Evolutionary conservation across 208 protist genomes (phyloP), one percentile per base, ranked within the genome.

Genomic region (Sergeia podlipaevii): DNA sequence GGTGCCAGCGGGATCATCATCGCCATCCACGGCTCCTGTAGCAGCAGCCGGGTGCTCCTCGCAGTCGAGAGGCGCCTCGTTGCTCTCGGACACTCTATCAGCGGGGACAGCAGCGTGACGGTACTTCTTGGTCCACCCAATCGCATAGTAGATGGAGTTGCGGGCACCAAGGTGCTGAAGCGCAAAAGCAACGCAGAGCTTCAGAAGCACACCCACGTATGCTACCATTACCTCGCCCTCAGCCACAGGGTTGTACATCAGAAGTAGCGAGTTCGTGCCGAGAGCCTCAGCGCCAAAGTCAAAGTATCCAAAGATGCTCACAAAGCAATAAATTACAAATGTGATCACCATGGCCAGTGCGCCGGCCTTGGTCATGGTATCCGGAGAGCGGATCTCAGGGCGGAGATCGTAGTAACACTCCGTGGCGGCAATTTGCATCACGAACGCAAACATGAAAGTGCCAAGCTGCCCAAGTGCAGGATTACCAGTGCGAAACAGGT

Each of bases 301-400:
- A 37, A 90, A 77, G 68, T 87, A 90, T 18, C 78, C 80, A 36
- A 90, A 88, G 24, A 89, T n/a, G 26, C 84, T 84, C 8, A 58
- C 63, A 3, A 86, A 10, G 38, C 74, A 68, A 60, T 93, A 93
- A n/a, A 93, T 42, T 4, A 83, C 15, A 21, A 63, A 74, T 61
- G 79, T 89, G 28, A 80, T 36, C 11, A 53, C 42, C 80, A 91
- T 88, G 8, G 65, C 45, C 38, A 86, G 64, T 3, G 60, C 57
- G 8, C 65, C 55, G 38, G 52, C 65, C 0, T 80, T 0, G 24
- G 81, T 89, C 34, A 93, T 78, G n/a, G 61, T 51, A 18, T 17
- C 13, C n/a, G 76, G 50, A 2, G 69, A 76, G 2, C 73, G 68
- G 10, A 57, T 29, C 24, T 68, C 49, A 5, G 52, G 50, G 73